Evolutionary conservation across 306 rosid genomes (phyloP).

Genomic region (Lotus japonicus): DNA sequence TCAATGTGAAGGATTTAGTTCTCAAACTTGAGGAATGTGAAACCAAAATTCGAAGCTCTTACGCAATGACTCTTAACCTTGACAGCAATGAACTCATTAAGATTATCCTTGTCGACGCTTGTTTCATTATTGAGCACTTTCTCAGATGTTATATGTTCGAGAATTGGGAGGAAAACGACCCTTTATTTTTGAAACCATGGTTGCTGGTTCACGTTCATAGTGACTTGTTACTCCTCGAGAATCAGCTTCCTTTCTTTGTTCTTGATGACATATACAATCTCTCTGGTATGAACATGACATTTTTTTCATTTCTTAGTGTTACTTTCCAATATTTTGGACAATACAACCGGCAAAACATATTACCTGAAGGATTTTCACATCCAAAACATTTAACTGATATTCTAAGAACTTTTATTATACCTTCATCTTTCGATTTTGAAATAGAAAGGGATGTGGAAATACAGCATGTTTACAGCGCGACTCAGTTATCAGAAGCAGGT

Average conservation of each 20-base stretch:
- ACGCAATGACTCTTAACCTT: not conserved
- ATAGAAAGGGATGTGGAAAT: not conserved
- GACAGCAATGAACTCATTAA: not conserved
- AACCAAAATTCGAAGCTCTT: no score
- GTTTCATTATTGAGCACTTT: conserved; percentile 15
- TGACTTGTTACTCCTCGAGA: not conserved
- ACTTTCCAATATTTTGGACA: not conserved
- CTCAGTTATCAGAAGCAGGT: conserved; percentile 27
- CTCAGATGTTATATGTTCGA: fast-evolving
- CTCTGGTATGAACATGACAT: not conserved
- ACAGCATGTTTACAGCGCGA: not conserved
- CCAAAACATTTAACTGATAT: conserved; percentile 14
- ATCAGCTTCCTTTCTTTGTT: not conserved
- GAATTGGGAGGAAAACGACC: not conserved
- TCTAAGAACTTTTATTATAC: not conserved
- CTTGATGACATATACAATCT: not conserved
- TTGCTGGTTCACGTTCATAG: not conserved
- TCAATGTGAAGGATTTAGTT: not conserved
- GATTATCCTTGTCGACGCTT: conserved; percentile 7
- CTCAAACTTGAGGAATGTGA: not conserved
- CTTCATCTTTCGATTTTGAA: not conserved
- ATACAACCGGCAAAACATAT: not conserved
- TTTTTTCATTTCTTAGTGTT: not conserved
- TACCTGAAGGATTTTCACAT: not conserved
- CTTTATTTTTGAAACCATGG: not conserved